phyloP scores from a whole-genome alignment of 2,329 filamentous ascomycete genomes.

The Claviceps sp. region DNA sequence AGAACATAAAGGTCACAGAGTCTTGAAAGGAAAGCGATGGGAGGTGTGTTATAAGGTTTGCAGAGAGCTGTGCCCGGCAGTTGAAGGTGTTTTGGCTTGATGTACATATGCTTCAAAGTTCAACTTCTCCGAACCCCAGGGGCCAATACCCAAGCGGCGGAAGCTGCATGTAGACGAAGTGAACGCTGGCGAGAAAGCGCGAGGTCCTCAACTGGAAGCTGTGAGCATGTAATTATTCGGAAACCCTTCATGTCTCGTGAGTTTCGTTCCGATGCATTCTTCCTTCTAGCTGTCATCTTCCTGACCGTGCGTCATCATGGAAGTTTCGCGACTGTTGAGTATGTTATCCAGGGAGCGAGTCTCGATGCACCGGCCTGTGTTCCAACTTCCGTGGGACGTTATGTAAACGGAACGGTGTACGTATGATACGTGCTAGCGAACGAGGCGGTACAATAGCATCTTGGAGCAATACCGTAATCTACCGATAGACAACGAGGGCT shows the following conservation, averaged over 20 bases:
- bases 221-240: neutral
- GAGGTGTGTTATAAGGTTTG: neutral
- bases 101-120: neutral
- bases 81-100: no score
- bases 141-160: neutral
- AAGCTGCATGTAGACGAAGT: neutral
- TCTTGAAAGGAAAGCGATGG: no score
- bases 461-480: no score
- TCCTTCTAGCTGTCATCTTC: neutral
- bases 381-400: neutral
- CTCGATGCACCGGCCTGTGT: neutral
- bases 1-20: no score
- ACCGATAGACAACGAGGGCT: no score
- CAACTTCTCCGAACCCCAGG: neutral
- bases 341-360: neutral
- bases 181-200: neutral
- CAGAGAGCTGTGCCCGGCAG: neutral
- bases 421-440: no score
- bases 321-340: neutral
- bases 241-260: neutral
- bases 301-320: neutral
- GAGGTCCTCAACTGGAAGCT: neutral
- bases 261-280: no score
- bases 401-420: neutral
- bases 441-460: no score